These are phyloP conservation scores for Phytomonas sp. DNA, from an alignment of 208 protist genomes.

Conservation along the genomic window DNA sequence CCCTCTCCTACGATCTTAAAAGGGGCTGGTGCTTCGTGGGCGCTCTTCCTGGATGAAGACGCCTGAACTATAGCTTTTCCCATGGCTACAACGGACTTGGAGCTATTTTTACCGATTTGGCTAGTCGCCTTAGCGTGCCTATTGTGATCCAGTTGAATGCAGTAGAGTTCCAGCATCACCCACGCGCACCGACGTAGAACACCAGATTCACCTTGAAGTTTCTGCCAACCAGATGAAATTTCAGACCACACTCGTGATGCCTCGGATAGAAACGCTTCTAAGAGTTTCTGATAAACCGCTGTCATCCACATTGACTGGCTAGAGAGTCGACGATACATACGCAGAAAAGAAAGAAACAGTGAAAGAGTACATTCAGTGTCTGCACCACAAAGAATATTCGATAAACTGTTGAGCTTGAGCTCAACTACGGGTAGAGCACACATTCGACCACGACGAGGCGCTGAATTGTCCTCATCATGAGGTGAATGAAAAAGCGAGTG, in stretches of 20 bases:
- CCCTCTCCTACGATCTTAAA: not conserved
- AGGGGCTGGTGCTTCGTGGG: not conserved
- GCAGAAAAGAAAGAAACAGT: conserved; percentile 1
- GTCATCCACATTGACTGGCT: conserved; percentile 11
- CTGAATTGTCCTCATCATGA: not conserved
- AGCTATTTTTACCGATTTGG: not conserved
- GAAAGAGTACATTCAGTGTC: not conserved
- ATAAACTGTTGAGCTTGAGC: not conserved
- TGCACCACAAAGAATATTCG: not conserved
- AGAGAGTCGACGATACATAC: conserved; percentile 4
- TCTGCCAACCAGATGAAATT: not conserved
- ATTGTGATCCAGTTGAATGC: not conserved
- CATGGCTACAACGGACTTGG: not conserved
- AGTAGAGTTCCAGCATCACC: not conserved
- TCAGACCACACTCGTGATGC: not conserved
- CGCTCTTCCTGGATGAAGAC: not conserved
- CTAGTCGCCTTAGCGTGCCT: not conserved
- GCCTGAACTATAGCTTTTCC: not conserved
- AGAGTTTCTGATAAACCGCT: not conserved
- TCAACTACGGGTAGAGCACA: not conserved
- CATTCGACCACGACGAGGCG: not conserved
- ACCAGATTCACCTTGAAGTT: not conserved
- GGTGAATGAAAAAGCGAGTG: not conserved
- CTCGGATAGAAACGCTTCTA: not conserved
- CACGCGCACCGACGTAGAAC: not conserved